Base-by-base conservation (phyloP, 169 alveolate genomes). In the Babesia ovis region DNA sequence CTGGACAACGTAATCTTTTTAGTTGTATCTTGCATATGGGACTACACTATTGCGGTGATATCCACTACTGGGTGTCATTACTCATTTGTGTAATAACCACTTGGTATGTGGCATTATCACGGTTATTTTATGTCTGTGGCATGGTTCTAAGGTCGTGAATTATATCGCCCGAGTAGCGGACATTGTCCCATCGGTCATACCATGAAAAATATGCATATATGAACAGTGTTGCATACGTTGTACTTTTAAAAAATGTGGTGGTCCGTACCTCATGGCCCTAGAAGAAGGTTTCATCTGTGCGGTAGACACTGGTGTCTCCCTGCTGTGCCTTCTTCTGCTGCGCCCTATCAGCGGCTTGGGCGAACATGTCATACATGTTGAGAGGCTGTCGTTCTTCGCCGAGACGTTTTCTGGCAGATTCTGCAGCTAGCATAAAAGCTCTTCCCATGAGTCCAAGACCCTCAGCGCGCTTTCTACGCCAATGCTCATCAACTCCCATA, bases 381-480 rank as follows among this genome's bases (percentile, higher is more conserved):
- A 45, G 18, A 18, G 74, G 74, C 51, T 64, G 32, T 20, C 23
- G 9, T 20, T 62, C 67, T 22, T 31, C 68, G 8, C 32, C 37
- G 37, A 68, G 69, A 23, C 60, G 56, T 11, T 61, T 45, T 42
- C 57, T 59, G 27, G 34, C 59, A 57, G 64, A 76, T 39, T 64
- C 82, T 18, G 95, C 94, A 16, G 89, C 93, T 42, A 69, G 81
- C 84, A 88, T 90, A 76, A 93, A 91, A 48, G 90, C 79, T 29
- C 85, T 81, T 11, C 96, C 97, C 70, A 90, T 61, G 53, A 83
- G 92, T 5, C 92, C 85, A 37, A 93, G 88, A 29, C 95, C 95
- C 71, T 91, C 91, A 4, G 97, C 97, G n/a, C 97, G 84, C 45
- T 84, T 84, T 55, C 89, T 66, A 32, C 97, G 86, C 85, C 86